Conservation (phyloP, 495 filamentous ascomycete species). For the Bacidia gigantensis region DNA sequence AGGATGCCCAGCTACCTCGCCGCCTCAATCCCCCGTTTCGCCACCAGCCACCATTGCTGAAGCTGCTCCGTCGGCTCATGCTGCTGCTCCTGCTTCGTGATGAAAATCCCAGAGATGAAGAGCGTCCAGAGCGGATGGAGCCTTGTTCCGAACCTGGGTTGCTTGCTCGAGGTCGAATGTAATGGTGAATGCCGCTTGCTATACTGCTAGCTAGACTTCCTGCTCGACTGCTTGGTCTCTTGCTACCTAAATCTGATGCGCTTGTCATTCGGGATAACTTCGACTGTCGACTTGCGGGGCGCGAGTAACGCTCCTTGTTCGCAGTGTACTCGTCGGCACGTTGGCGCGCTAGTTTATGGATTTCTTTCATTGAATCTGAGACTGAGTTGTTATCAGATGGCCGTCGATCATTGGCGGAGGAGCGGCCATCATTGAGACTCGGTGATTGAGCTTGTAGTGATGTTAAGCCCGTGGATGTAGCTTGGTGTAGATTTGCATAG, state of each 20-base stretch:
- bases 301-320: constrained; percentile 6
- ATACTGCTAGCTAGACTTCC: constrained; percentile 15
- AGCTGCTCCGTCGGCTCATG: constrained; percentile 12
- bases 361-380: constrained; percentile 12
- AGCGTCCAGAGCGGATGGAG: constrained; percentile 12
- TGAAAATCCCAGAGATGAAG: constrained; percentile 3
- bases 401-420: constrained; percentile 4
- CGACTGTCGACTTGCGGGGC: constrained; percentile 7
- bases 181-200: constrained; percentile 14
- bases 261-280: constrained; percentile 5
- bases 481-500: constrained; percentile 14
- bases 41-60: constrained; percentile 13
- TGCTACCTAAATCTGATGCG: neutral
- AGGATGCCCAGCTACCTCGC: constrained; percentile 19
- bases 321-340: constrained; percentile 12
- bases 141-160: constrained; percentile 3
- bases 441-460: constrained; percentile 9
- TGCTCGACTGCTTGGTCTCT: constrained; percentile 8
- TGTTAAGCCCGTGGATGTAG: constrained; percentile 17
- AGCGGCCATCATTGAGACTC: constrained; percentile 1
- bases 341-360: constrained; percentile 15
- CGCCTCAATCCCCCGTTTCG: constrained; percentile 12
- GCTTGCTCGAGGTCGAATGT: constrained; percentile 16
- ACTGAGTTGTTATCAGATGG: constrained; percentile 9
- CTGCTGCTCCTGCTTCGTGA: constrained; percentile 16